Percentiles rank a stretch among this genome's conserved stretches.
Conservation (phyloP, 768 basidiomycete genomes). For the Naematelia encephala region DNA sequence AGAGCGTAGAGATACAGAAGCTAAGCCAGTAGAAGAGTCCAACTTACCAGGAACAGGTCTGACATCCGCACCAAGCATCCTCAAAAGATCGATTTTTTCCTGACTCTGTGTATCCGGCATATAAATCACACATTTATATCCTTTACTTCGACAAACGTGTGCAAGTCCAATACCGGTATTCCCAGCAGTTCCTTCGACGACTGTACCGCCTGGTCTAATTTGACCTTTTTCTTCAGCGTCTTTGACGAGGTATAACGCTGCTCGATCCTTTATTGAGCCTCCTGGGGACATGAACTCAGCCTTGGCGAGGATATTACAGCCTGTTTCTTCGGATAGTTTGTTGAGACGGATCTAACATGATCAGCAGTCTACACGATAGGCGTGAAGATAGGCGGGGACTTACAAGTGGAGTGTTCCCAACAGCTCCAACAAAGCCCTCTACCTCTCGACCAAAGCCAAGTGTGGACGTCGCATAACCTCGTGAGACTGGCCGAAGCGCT, state of each 20-base stretch:
- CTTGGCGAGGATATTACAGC: conserved; percentile 84
- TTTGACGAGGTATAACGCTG: conserved; percentile 79
- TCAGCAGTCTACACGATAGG: background rate
- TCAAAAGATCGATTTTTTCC: conserved; percentile 95
- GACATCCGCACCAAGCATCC: conserved; percentile 97
- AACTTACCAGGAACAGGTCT: conserved; percentile 77
- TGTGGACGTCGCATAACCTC: conserved; percentile 36
- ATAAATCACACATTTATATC: conserved; percentile 98
- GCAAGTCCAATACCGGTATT: conserved; percentile 95
- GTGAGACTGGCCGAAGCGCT: conserved; percentile 23
- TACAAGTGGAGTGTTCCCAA: conserved; percentile 92
- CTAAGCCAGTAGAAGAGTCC: background rate
- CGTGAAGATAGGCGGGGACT: conserved; percentile 35
- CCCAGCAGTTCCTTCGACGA: conserved; percentile 96
- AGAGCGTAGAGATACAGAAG: background rate
- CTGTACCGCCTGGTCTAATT: conserved; percentile 86
- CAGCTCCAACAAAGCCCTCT: conserved; percentile 76
- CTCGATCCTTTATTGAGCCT: conserved; percentile 95
- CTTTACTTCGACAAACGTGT: conserved; percentile 77
- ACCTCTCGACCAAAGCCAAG: conserved; percentile 44
- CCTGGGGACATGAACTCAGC: conserved; percentile 99
- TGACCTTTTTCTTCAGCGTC: conserved; percentile 87
- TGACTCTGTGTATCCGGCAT: conserved; percentile 97
- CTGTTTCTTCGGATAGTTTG: conserved; percentile 73
- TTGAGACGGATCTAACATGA: conserved; percentile 73